Evolutionary conservation across 306 rosid genomes (phyloP).

Genomic region (Cicer arietinum): DNA sequence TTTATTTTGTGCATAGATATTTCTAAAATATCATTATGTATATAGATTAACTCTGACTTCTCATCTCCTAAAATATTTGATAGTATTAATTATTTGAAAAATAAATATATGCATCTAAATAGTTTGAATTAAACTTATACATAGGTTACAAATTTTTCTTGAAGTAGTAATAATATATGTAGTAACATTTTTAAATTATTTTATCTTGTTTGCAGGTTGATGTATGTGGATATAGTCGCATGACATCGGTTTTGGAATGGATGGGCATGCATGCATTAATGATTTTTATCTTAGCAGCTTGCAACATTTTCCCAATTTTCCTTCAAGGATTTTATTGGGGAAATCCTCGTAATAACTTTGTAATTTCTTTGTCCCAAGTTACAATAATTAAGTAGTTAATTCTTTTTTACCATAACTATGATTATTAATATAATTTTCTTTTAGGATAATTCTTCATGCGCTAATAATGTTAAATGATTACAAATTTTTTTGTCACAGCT

Average conservation of each 20-base stretch:
- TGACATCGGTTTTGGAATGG: constrained; percentile 73
- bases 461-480: constrained; percentile 20
- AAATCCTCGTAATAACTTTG: constrained; percentile 79
- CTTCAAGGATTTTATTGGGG: constrained; percentile 87
- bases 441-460: neutral
- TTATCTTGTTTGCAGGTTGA: constrained; percentile 65
- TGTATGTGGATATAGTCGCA: constrained; percentile 73
- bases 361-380: constrained; percentile 44
- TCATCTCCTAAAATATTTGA: too few relatives aligned
- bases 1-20: neutral
- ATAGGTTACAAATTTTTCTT: too few relatives aligned
- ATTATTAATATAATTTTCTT: neutral
- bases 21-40: too few relatives aligned
- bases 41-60: too few relatives aligned
- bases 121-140: too few relatives aligned
- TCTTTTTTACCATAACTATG: neutral
- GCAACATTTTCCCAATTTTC: constrained; percentile 85
- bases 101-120: too few relatives aligned
- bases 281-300: constrained; percentile 76
- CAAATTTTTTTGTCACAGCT: constrained; percentile 51
- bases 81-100: too few relatives aligned
- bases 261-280: constrained; percentile 90
- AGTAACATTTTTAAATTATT: neutral
- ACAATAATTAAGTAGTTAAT: neutral
- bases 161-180: too few relatives aligned